phyloP scores from a whole-genome alignment of 495 filamentous ascomycete genomes.

The Podospora tetraspora region DNA sequence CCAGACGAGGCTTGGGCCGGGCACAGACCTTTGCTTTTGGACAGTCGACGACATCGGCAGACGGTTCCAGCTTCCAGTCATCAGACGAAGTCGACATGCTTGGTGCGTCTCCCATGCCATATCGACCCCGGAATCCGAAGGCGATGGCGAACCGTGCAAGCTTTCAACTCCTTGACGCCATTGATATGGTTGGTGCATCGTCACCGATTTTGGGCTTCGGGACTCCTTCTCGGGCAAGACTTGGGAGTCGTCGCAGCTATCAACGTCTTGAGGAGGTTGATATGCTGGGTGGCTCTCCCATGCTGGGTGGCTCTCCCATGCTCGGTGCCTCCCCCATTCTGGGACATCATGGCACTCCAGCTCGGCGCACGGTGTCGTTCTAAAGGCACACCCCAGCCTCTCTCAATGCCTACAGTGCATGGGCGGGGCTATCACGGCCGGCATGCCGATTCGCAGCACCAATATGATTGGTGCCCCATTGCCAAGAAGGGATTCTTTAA shows the following conservation, averaged over 20 bases:
- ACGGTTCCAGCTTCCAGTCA: conserved; percentile 41
- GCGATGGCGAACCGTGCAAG: not conserved
- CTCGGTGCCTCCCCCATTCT: conserved; percentile 49
- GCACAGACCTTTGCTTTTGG: conserved; percentile 94
- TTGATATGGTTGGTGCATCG: not conserved
- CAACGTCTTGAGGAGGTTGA: not conserved
- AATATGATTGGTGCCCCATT: not conserved
- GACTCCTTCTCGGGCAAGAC: not conserved
- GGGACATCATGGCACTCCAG: conserved; percentile 48
- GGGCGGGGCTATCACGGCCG: not conserved
- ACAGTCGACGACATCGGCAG: conserved; percentile 64
- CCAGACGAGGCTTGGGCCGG: conserved; percentile 74
- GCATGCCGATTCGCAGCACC: not conserved
- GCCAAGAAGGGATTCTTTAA: not conserved
- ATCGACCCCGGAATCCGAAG: not conserved
- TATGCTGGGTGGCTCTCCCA: conserved; percentile 21
- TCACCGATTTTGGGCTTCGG: not conserved
- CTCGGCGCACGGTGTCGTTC: conserved; percentile 70
- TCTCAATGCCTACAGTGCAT: not conserved
- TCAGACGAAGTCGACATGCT: conserved; percentile 48
- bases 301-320: conserved; percentile 43
- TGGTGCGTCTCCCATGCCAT: conserved; percentile 15
- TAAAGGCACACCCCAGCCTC: conserved; percentile 30
- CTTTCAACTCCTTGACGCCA: not conserved
- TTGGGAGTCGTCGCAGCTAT: not conserved